Base-by-base conservation (phyloP, 1,284 basidiomycete genomes). In the Cystobasidium pallidum region DNA sequence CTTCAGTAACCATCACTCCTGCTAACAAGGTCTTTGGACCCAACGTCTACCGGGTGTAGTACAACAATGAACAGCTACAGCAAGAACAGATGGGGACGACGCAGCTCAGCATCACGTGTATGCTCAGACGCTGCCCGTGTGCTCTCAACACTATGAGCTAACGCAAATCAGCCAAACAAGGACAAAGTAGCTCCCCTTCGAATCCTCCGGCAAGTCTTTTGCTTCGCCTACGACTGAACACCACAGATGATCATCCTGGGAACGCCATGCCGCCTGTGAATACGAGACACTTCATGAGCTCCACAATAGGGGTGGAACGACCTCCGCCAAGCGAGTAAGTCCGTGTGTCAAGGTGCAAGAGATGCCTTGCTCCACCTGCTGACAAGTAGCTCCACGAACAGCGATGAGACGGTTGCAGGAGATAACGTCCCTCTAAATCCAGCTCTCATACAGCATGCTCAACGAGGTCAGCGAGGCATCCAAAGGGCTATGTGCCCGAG, bases 1-100 rank as follows among this genome's bases (percentile, higher is more conserved):
- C n/a, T n/a, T n/a, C n/a, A n/a, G n/a, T n/a, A n/a, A 88, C 92
- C 41, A 93, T 97, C 80, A 93, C 92, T 78, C 85, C 99, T 28
- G 95, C 95, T 0, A 99, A 99, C 80, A 94, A 99, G 78, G 91
- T 99, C 45, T 99, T 99, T 83, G 95, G 95, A 0, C 97, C 94
- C 84, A 94, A 98, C 75, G 96, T 95, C 11, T 99, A 32, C 2
- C 26, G 1, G 30, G 51, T 30, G 51, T 8, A 54, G 15, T 28
- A 32, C 24, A 15, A 13, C 51, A 26, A 15, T 32, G 26, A 19
- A 54, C 51, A 30, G 30, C 24, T n/a, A 7, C 32, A n/a, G 30
- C n/a, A n/a, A 19, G 15, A 21, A 28, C 15, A 3, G 10, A 34
- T 30, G 4, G 11, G n/a, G 52, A 54, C 4, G 30, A 54, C 30